Evolutionary conservation across 2,329 filamentous ascomycete species (phyloP), one percentile per base, ranked within the genome.

Genomic region (Ophiocordyceps unilateralis): DNA sequence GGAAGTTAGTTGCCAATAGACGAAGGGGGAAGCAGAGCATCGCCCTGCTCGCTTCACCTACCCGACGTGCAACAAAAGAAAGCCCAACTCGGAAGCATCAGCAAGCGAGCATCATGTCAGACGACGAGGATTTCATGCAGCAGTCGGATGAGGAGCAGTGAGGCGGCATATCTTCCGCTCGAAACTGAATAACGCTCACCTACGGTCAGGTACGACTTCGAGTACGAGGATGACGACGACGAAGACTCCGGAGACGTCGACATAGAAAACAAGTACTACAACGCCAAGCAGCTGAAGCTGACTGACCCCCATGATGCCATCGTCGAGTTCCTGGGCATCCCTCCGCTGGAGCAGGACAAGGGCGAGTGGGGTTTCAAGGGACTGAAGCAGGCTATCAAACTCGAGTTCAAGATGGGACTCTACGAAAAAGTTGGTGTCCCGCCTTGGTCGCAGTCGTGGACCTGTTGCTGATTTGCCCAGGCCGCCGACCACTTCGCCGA

Each of bases 231-330:
- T 46, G 86, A 87, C 50, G 86, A 94, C 44, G 87, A 91, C 41
- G 84, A 93, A 38, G 81, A 94, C 45, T 78, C 75, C 26, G 87
- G 81, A 45, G 86, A 95, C 59, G 83, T 95, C 53, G 87, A 89
- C 51, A 93, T 96, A 59, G 91, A 98, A 61, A 98, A 98, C 69
- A 95, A 94, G 66, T 98, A 98, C 69, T 98, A 96, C 72, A 96
- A 95, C 64, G 91, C 91, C 38, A 98, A 98, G 65, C 89, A 96
- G 66, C 79, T 93, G 58, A 98, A 96, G 68, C 70, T 71, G 38
- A 80, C 81, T 48, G 86, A 88, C 45, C 87, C 89, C 1, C 77
- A 91, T 55, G 86, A 86, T 52, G 91, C 91, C 2, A 83, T 98
- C 44, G 77, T 80, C 30, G 89, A 96, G 59, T 98, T 98, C 55